Base-by-base conservation (phyloP, 176 grass and related monocot species). In the Thalia dealbata region DNA sequence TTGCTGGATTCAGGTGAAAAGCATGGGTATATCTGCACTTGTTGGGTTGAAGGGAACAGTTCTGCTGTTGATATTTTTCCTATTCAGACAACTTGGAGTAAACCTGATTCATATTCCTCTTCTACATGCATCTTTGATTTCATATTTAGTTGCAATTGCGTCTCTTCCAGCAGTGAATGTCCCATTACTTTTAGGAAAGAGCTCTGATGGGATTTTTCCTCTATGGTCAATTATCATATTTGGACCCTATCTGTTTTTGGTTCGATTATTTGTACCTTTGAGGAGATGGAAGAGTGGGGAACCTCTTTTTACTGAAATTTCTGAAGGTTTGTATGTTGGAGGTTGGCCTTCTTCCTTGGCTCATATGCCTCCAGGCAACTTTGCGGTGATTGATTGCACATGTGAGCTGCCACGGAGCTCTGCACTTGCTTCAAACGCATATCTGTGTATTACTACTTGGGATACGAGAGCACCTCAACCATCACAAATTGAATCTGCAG, bases 141-240 rank as follows among this genome's bases (percentile, higher is more conserved):
- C 82, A 46, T 92, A 50, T 52, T 42, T 77, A 56, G 69, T 99
- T 52, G 79, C 95, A 13, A 72, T 88, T 43, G 85, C 83, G 44
- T 99, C 95, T 69, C 87, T 88, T 61, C 87, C 80, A 74, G 67
- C 79, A 66, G 77, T 99, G 75, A 88, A 99, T 64, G 7, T 86
- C 70, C 90, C 95, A 6, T 81, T 88, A 82, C 79, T 99, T 75
- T 65, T 99, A 74, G 87, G 95, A 30, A 99, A 99, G 86, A 93
- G 50, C 29, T 74, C 87, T 10, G 41, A 69, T 13, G 87, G 95
- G 38, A 79, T 69, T 0, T 93, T 93, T 76, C 88, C 90, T 14
- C 30, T 93, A 19, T 99, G 95, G 87, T 93, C 90, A 27, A 54
- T 42, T 64, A 29, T 93, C 44, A 71, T 99, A 22, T 93, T 88